Base-by-base conservation (phyloP, 306 rosid species). In the Pyrus bretschneideri region DNA sequence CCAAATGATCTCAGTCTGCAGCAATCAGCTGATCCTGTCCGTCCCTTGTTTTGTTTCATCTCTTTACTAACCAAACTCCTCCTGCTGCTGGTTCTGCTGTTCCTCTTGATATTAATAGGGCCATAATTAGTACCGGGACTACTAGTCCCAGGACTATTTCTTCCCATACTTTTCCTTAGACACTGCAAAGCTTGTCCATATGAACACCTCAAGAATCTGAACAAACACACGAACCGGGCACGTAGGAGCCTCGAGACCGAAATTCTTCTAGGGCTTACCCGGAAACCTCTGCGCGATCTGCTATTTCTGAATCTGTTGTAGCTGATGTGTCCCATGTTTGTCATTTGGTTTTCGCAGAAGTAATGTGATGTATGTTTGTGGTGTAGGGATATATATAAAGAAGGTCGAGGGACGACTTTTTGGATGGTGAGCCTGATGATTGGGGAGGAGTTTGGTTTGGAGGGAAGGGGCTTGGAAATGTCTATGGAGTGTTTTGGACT, bases 241-340 rank as follows among this genome's bases (percentile, higher is more conserved):
- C 93, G 78, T 2, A 91, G 42, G 11, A 64, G 81, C 38, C 88
- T 67, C 0, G 69, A 82, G 25, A 83, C 86, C 1, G 80, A 46
- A 12, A 83, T 66, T 79, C 90, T 86, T 78, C 78, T 86, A 1
- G 87, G 79, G 74, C 83, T 83, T 13, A 93, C 79, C 72, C 87
- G 84, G 79, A 90, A 87, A 21, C 91, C 92, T 77, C 89, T 87
- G 69, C 76, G 82, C 3, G 6, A 1, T 59, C 40, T 63, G 4
- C 82, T 77, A 74, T 82, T 81, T 70, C 88, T 79, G 61, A 85
- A 83, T 35, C 82, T 80, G 13, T 78, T 81, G 88, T 86, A 84
- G 73, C 31, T 85, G 80, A 80, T 73, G 25, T 66, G 69, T 67
- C 72, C 72, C 90, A 81, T 64, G 44, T 9, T 51, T 18, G 22